Evolutionary conservation across 1,139 yeast genomes (phyloP).

Genomic region (Geotrichum phurueaensis): DNA sequence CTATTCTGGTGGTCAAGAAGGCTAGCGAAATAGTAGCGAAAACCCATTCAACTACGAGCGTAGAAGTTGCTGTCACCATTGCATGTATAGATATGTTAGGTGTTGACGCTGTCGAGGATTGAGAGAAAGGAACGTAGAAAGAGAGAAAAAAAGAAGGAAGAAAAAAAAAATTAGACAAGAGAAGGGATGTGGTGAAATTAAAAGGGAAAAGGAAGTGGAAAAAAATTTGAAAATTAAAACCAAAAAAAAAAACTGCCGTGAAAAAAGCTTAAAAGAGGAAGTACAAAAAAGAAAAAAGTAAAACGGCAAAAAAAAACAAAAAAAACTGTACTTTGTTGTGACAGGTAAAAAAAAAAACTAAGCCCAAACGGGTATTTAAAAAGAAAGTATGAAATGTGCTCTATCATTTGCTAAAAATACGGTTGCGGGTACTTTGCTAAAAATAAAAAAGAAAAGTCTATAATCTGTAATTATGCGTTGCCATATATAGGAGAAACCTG

Average conservation of each 20-base stretch:
- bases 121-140: background rate
- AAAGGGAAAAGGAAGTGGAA: background rate
- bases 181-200: background rate
- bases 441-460: background rate
- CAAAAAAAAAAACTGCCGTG: background rate
- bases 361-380: background rate
- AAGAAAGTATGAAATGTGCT: background rate
- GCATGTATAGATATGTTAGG: background rate
- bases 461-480: background rate
- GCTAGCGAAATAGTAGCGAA: slow-evolving; percentile 23
- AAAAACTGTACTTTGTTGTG: background rate
- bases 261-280: background rate
- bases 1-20: slow-evolving; percentile 25
- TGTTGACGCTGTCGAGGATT: background rate
- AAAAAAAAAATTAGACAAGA: background rate
- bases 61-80: slow-evolving; percentile 11
- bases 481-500: background rate
- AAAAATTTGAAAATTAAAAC: background rate
- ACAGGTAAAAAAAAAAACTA: background rate
- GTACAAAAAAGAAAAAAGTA: background rate
- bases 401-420: background rate
- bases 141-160: background rate
- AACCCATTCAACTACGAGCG: slow-evolving; percentile 25
- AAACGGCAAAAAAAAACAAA: background rate
- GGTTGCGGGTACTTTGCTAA: background rate